Base-by-base conservation (phyloP, 345 rosid genomes). In the Tarenaya hassleriana region DNA sequence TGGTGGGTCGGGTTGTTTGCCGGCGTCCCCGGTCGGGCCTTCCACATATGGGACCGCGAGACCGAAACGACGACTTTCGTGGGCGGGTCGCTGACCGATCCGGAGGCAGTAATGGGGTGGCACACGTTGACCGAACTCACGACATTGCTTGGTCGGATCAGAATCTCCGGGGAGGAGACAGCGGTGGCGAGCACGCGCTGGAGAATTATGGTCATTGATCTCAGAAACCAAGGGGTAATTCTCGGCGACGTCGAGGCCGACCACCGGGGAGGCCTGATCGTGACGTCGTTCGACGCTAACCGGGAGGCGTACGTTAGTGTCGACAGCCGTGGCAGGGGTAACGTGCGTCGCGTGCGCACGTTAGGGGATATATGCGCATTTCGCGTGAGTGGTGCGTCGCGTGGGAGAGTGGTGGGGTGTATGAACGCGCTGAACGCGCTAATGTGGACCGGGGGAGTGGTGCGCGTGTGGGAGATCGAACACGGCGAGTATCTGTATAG, bases 1-100 rank as follows among this genome's bases (percentile, higher is more conserved):
- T 84, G 82, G 77, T 91, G 98, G 98, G 94, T 82, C n/a, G 98
- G 96, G 5, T 82, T 91, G 3, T 85, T 77, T 47, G 98, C 96
- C 0, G 98, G 98, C 0, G 77, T 76, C 0, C 89, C 90, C 0
- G 92, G 82, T 14, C 86, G 79, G 31, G 83, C 96, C 2, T 77
- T 83, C 55, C 95, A 57, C 38, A 76, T 92, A 5, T 92, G 98
- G 98, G 71, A 87, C 43, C 71, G 76, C 0, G 50, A 61, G 57
- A 53, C 70, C 0, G 96, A 83, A 58, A 76, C 71, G 43, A 61
- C 67, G 0, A 64, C 75, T 0, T 81, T 73, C 47, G 70, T 77
- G 1, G 92, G 80, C 14, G 83, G 88, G 10, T 3, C 77, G 0
- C 48, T 92, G 32, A 88, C 96, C 0, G 84, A 88, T 50, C 83